Evolutionary conservation across 176 grass and related monocot genomes (phyloP), one percentile per base, ranked within the genome.

Genomic region (Musa acuminata): DNA sequence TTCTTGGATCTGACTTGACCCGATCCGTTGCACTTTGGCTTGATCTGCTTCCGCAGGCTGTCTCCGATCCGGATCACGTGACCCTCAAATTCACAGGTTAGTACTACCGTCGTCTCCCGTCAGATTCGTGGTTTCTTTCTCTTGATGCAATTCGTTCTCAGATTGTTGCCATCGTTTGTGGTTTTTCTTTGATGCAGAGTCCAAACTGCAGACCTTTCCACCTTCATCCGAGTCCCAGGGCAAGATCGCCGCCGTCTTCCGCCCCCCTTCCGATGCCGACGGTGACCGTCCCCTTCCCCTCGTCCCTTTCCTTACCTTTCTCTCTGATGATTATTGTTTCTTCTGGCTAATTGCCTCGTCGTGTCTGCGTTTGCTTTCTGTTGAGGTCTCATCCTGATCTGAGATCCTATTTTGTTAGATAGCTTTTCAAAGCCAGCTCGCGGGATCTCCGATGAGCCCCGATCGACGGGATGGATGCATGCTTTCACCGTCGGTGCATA

Each of bases 201-300:
- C 91, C 73, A 92, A 87, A 79, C 88, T 99, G 54, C 91, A 99
- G 84, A 99, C 84, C 48, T 99, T 99, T 83, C 84, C 96, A 55
- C 86, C 96, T 20, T 85, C 67, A 17, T 51, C 88, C 57, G 88
- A 95, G 21, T 74, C 86, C 69, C 80, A 85, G 88, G 88, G 96
- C 72, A 99, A 99, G 86, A 92, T 99, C 82, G 84, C 88, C 64
- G 84, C 83, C 73, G 86, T 84, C 72, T 95, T 91, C 88, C 96
- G 90, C 52, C 91, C 91, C 68, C 96, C 96, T 80, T 84, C 84
- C 52, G 96, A 99, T 84, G 88, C 91, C 9, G 96, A 99, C 29
- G 96, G 96, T 99, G 83, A 19, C 65, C 87, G 75, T 87, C 84
- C 89, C 67, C 57, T 78, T 74, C 67, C 51, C 64, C 16, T 23